These are phyloP conservation scores for Candida chauliodis DNA, from an alignment of 805 yeast genomes.

Conservation along the genomic window DNA sequence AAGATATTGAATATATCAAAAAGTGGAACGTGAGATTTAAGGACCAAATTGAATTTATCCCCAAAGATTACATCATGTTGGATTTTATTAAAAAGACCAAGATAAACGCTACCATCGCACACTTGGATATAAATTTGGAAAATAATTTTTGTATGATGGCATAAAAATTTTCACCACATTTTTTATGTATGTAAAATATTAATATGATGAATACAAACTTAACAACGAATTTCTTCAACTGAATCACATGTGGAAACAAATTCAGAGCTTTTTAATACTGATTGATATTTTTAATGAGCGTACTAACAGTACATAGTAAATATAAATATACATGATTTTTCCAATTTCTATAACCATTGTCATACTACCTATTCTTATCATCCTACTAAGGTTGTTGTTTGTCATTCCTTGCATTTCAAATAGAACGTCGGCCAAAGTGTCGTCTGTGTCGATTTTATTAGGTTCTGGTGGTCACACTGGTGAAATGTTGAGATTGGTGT, in stretches of 20 bases:
- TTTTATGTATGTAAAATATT: conserved; percentile 4
- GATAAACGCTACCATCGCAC: conserved; percentile 6
- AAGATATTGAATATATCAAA: conserved; percentile 6
- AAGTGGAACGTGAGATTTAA: neutral
- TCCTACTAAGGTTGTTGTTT: conserved; percentile 18
- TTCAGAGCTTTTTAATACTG: conserved; percentile 76
- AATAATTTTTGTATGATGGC: conserved; percentile 1
- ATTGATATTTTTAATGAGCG: conserved; percentile 13
- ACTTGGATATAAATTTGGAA: neutral
- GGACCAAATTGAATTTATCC: conserved; percentile 2
- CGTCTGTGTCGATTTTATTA: conserved; percentile 23
- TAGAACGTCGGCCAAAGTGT: neutral
- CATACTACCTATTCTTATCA: conserved; percentile 19
- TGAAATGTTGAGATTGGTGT: conserved; percentile 77
- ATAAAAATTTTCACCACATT: conserved; percentile 1
- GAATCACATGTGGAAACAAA: conserved; percentile 55
- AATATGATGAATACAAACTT: conserved; percentile 32
- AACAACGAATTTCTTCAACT: conserved; percentile 69
- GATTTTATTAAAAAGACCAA: conserved; percentile 5
- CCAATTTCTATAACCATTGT: conserved; percentile 11
- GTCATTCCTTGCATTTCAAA: conserved; percentile 18
- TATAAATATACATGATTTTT: neutral
- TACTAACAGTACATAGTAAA: conserved; percentile 4
- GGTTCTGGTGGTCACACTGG: conserved; percentile 99
- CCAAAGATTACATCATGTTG: conserved; percentile 5